Percentiles rank a stretch among this genome's conserved stretches.
Evolutionary conservation across 148 eudicot genomes (phyloP).

Genomic region (Persicaria maculosa): DNA sequence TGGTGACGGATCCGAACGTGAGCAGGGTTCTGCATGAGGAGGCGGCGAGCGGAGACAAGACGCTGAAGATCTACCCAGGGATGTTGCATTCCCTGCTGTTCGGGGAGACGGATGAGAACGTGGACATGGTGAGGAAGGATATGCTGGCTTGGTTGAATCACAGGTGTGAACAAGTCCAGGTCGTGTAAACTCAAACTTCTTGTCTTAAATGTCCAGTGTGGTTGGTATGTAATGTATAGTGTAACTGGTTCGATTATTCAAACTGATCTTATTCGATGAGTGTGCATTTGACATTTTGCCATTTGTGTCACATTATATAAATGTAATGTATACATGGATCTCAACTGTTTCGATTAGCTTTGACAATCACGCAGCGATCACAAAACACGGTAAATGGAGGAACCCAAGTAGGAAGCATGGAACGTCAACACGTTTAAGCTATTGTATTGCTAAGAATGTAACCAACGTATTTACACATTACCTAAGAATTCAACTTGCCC

Average conservation of each 20-base stretch:
- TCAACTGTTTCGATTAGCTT: too few species aligned
- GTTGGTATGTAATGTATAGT: too few species aligned
- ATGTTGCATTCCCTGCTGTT: conserved; percentile 93
- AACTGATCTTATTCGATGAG: too few species aligned
- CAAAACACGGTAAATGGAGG: too few species aligned
- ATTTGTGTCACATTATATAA: too few species aligned
- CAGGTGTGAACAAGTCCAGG: conserved; percentile 24
- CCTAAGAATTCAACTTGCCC: background rate
- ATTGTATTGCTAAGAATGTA: background rate
- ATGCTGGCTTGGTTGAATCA: conserved; percentile 67
- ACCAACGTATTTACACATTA: background rate
- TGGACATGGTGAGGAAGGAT: conserved; percentile 61
- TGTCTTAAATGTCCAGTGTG: too few species aligned
- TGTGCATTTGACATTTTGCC: too few species aligned
- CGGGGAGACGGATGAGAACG: conserved; percentile 89
- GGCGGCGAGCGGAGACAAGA: conserved; percentile 72
- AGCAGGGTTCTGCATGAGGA: conserved; percentile 57
- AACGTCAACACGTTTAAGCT: background rate
- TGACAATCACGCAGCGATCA: too few species aligned
- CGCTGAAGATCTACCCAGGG: conserved; percentile 63
- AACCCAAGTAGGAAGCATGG: background rate
- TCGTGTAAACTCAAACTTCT: too few species aligned
- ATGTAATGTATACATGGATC: too few species aligned
- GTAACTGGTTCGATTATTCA: too few species aligned
- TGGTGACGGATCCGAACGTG: conserved; percentile 84